Percentiles rank a stretch among this genome's conserved stretches.
These are phyloP conservation scores for Podosphaera aphanis DNA, from an alignment of 2,329 filamentous ascomycete species.

Conservation along the genomic window DNA sequence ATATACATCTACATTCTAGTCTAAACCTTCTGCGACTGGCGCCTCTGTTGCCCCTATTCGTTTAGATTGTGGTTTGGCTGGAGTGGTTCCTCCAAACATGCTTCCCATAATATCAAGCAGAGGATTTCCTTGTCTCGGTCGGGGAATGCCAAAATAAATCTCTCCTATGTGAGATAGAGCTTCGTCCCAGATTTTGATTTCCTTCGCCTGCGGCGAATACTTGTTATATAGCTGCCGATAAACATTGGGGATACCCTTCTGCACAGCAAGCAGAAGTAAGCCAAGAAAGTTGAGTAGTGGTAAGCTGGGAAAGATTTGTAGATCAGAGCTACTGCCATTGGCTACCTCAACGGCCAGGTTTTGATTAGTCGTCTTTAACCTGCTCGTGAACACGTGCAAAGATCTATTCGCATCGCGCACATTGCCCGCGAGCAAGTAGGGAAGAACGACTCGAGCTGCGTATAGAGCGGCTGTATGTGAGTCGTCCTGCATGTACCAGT, in stretches of 20 bases:
- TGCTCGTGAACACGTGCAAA: conserved; percentile 50
- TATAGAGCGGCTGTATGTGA: conserved; percentile 72
- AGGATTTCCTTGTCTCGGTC: conserved; percentile 74
- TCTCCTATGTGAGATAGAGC: conserved; percentile 71
- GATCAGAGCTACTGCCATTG: conserved; percentile 46
- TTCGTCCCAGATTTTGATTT: conserved; percentile 57
- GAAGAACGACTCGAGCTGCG: conserved; percentile 64
- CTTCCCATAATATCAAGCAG: conserved; percentile 96
- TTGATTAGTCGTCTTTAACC: conserved; percentile 31
- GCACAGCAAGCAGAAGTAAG: conserved; percentile 59
- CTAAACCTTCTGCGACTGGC: conserved; percentile 34
- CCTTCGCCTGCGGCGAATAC: conserved; percentile 57
- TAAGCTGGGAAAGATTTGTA: conserved; percentile 67
- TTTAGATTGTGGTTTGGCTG: conserved; percentile 16
- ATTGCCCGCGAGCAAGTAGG: conserved; percentile 79
- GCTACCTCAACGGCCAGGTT: conserved; percentile 58
- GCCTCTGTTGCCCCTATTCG: conserved; percentile 19
- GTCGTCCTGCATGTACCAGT: conserved; percentile 80
- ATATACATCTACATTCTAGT: conserved; percentile 23
- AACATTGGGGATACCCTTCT: conserved; percentile 50
- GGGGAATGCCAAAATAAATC: conserved; percentile 86
- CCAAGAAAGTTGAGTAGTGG: conserved; percentile 91
- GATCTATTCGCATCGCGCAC: conserved; percentile 69
- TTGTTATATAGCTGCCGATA: conserved; percentile 65
- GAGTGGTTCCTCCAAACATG: conserved; percentile 48